Percentiles rank a stretch among this genome's conserved stretches.
Evolutionary conservation across 2,329 filamentous ascomycete species (phyloP).

Genomic region (Xylaria polymorpha): DNA sequence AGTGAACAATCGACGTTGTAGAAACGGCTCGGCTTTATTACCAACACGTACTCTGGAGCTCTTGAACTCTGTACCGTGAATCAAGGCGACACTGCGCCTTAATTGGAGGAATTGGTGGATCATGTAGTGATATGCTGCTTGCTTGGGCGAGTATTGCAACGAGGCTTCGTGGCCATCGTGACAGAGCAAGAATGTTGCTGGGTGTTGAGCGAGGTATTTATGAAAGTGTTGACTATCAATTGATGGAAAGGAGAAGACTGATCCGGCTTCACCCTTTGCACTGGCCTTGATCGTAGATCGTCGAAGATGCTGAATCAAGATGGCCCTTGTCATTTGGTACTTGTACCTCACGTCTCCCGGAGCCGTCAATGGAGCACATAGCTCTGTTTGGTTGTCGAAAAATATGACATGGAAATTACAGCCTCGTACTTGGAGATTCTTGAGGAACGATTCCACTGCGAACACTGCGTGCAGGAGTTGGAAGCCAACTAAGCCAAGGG

Average conservation of each 20-base stretch:
- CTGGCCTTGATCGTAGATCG: neutral
- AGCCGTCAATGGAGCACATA: slow-evolving; percentile 64
- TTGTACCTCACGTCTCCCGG: slow-evolving; percentile 53
- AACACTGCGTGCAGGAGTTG: slow-evolving; percentile 79
- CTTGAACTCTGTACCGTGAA: slow-evolving; percentile 34
- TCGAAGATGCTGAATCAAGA: slow-evolving; percentile 72
- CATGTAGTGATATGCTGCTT: slow-evolving; percentile 33
- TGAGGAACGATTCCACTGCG: slow-evolving; percentile 73
- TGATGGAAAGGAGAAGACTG: slow-evolving; percentile 56
- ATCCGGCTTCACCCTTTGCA: slow-evolving; percentile 53
- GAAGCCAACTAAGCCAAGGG: slow-evolving; percentile 53
- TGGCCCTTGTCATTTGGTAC: slow-evolving; percentile 70
- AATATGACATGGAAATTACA: slow-evolving; percentile 79
- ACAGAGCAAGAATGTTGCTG: slow-evolving; percentile 75
- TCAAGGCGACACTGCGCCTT: slow-evolving; percentile 34
- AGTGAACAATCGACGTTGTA: neutral
- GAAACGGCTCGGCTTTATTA: neutral
- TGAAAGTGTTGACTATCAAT: slow-evolving; percentile 62
- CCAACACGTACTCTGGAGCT: slow-evolving; percentile 38
- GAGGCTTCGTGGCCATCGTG: slow-evolving; percentile 66
- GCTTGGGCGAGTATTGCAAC: neutral
- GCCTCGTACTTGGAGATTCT: slow-evolving; percentile 68
- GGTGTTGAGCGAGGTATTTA: slow-evolving; percentile 64
- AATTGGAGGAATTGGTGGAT: slow-evolving; percentile 35
- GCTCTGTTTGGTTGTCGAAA: slow-evolving; percentile 66